Percentiles rank a stretch among this genome's conserved stretches.
phyloP scores from a whole-genome alignment of 257 asterid genomes.

The Petunia axillaris region DNA sequence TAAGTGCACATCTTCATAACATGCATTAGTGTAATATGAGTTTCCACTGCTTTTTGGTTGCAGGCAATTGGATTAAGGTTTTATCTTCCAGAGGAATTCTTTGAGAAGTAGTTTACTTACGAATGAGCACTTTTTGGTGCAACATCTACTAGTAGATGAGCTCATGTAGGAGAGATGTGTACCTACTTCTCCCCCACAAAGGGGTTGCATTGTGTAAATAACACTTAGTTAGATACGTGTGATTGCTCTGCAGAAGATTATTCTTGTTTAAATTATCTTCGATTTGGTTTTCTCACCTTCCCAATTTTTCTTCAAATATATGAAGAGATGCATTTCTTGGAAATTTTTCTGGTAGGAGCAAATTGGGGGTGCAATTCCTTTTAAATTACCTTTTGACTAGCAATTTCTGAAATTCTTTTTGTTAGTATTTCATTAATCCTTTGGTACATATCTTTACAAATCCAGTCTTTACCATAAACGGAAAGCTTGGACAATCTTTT shows the following conservation, averaged over 20 bases:
- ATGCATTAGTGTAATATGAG: not conserved
- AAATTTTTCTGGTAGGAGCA: not conserved
- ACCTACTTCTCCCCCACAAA: not conserved
- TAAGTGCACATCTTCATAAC: not conserved
- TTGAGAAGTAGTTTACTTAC: slow-evolving; percentile 35
- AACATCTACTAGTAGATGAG: not conserved
- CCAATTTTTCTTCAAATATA: not conserved
- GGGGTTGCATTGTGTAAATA: slow-evolving; percentile 6
- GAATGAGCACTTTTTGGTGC: slow-evolving; percentile 4
- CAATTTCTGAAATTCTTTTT: not conserved
- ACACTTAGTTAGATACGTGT: not conserved
- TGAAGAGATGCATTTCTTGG: not conserved
- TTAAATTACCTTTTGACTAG: not conserved
- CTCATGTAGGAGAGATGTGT: not conserved
- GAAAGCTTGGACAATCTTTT: not conserved
- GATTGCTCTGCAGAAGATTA: not conserved
- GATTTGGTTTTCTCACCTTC: not conserved
- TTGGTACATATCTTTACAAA: not conserved
- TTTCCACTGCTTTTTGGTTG: slow-evolving; percentile 28
- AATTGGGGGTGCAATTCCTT: not conserved
- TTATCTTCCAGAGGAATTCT: slow-evolving; percentile 74
- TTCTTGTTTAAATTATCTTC: slow-evolving; percentile 17
- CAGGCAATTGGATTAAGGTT: slow-evolving; percentile 84
- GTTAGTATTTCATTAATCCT: no score
- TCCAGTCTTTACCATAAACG: not conserved